phyloP scores from a whole-genome alignment of 2,329 filamentous ascomycete genomes.

The Dendrostoma leiphaemia region DNA sequence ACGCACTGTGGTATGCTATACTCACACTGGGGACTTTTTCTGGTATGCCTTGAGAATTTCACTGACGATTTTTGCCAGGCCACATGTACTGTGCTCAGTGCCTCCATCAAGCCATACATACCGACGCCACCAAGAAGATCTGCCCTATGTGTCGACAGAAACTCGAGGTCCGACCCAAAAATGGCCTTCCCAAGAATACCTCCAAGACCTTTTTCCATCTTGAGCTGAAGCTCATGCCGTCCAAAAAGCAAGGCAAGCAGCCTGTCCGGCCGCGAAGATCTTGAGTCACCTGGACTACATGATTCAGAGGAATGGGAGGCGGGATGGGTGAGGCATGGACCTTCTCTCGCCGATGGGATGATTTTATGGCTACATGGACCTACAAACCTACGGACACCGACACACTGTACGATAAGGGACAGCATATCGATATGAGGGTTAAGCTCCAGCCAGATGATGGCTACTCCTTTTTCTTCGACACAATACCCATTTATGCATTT shows the following conservation, averaged over 20 bases:
- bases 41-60: no score
- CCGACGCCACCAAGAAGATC: slow-evolving; percentile 52
- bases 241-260: slow-evolving; percentile 50
- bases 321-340: no score
- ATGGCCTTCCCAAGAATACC: slow-evolving; percentile 35
- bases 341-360: no score
- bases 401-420: no score
- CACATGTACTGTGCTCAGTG: slow-evolving; percentile 65
- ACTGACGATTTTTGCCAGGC: slow-evolving; percentile 37
- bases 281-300: no score
- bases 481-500: slow-evolving; percentile 17
- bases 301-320: no score
- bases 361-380: no score
- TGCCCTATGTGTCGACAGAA: slow-evolving; percentile 65
- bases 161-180: slow-evolving; percentile 39
- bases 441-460: no score
- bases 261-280: slow-evolving; percentile 3
- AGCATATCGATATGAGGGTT: no score
- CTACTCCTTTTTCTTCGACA: neutral
- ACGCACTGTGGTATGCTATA: slow-evolving; percentile 62
- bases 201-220: slow-evolving; percentile 55
- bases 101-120: slow-evolving; percentile 58
- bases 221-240: slow-evolving; percentile 62
- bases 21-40: no score
- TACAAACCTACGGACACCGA: no score